phyloP scores from a whole-genome alignment of 1,284 basidiomycete genomes.

The Boletus sp. region DNA sequence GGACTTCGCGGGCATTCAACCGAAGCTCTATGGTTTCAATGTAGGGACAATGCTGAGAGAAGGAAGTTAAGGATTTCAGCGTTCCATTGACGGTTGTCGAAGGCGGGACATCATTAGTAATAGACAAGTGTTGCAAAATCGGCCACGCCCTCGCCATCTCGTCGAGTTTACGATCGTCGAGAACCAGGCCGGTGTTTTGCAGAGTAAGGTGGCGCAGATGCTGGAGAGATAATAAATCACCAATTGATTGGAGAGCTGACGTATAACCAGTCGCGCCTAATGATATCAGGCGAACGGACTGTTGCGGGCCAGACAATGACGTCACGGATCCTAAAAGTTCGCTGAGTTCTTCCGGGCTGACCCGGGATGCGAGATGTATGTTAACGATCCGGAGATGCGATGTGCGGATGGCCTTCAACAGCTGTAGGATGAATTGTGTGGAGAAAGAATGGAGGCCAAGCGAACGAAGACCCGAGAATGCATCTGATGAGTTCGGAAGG shows the following conservation, averaged over 20 bases:
- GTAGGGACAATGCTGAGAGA: slow-evolving; percentile 20
- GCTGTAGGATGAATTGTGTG: slow-evolving; percentile 12
- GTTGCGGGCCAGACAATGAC: slow-evolving; percentile 13
- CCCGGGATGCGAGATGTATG: slow-evolving; percentile 20
- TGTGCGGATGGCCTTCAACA: slow-evolving; percentile 13
- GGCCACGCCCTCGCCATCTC: slow-evolving; percentile 26
- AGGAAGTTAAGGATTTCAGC: slow-evolving; percentile 10
- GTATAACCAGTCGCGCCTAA: slow-evolving; percentile 16
- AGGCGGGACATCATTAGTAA: slow-evolving; percentile 20
- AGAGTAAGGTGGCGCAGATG: slow-evolving; percentile 19
- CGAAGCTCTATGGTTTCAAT: slow-evolving; percentile 17
- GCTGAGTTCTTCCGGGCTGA: slow-evolving; percentile 11
- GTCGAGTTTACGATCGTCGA: slow-evolving; percentile 18
- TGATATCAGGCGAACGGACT: slow-evolving; percentile 15
- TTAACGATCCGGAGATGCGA: slow-evolving; percentile 19
- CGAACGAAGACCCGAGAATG: slow-evolving; percentile 17
- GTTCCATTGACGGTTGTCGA: slow-evolving; percentile 18
- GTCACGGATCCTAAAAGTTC: slow-evolving; percentile 11
- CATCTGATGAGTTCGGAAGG: neutral
- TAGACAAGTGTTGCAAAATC: slow-evolving; percentile 18
- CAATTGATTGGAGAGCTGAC: slow-evolving; percentile 15
- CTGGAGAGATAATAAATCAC: slow-evolving; percentile 10
- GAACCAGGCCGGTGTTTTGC: slow-evolving; percentile 16
- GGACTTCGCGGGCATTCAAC: slow-evolving; percentile 20
- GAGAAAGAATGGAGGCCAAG: slow-evolving; percentile 24